Evolutionary conservation across 2,329 filamentous ascomycete genomes (phyloP), one percentile per base, ranked within the genome.

Genomic region (Scleromitrula shiraiana): DNA sequence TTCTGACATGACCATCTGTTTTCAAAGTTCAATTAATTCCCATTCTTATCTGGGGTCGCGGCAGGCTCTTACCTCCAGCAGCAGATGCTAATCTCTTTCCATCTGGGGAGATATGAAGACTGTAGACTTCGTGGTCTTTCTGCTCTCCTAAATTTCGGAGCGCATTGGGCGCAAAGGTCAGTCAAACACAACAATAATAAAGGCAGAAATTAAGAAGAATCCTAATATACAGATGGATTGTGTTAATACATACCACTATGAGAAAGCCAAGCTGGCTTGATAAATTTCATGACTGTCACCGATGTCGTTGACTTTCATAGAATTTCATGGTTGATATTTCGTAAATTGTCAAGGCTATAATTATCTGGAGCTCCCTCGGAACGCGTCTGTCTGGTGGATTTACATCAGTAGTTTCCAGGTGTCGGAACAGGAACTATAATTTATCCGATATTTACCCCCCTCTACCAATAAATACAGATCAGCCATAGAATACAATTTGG

Each of bases 111-210:
- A 98, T 82, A 74, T 97, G 88, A 67, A 91, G 97, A 70, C 88
- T 95, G 72, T 97, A 98, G 57, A 97, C 91, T 70, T 98, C 93
- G 64, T 94, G 95, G 66, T 97, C 90, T 65, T 96, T 97, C 67
- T 95, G 88, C 72, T 98, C 93, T 65, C 91, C 85, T 88, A 61
- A 50, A 54, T 15, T 37, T 54, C 27, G 30, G 47, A 53, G 55
- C 56, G 59, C 61, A 57, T 53, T 49, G 49, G 53, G 59, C 50
- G 54, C 42, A 58, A 48, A 44, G 46, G 49, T 59, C 57, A 57
- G 61, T 61, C 44, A 56, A 48, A 43, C 29, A 29, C 49, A 32
- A 45, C 33, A 12, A 38, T 17, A 30, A 45, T 22, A 39, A 15
- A 38, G 27, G 23, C n/a, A 49, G 15, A 10, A 42, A 14, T 17